Conservation (phyloP, 352 stramenopile species). For the Phytophthora uliginosa region DNA sequence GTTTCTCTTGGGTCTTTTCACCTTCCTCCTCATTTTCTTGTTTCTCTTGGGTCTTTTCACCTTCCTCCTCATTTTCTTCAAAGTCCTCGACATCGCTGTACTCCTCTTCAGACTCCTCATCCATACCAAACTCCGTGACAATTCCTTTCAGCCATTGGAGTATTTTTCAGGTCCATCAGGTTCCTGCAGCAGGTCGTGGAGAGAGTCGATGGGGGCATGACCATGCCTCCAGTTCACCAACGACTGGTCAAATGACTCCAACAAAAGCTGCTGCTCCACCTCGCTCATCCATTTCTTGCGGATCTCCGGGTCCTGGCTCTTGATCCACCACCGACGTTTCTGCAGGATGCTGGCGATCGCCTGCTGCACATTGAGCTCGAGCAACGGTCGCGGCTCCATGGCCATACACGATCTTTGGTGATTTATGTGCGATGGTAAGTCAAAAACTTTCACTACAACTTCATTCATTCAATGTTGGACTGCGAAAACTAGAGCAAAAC, state of each 20-base stretch:
- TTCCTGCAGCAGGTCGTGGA: conserved; percentile 17
- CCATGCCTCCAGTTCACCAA: conserved; percentile 23
- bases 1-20: conserved; percentile 2
- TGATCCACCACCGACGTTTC: conserved; percentile 56
- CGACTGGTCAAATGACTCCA: conserved; percentile 34
- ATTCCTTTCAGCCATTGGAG: conserved; percentile 23
- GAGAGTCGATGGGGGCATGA: conserved; percentile 8
- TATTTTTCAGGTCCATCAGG: not conserved
- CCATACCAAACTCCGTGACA: conserved; percentile 25
- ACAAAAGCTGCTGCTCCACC: conserved; percentile 37
- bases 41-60: conserved; percentile 3
- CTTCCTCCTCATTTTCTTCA: conserved; percentile 13
- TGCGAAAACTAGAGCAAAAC: too few species aligned
- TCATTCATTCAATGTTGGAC: too few species aligned
- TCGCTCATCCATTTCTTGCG: conserved; percentile 45
- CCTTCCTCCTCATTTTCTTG: conserved; percentile 13
- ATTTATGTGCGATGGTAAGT: not conserved
- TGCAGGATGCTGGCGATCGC: conserved; percentile 48
- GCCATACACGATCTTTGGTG: not conserved
- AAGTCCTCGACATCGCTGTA: conserved; percentile 20
- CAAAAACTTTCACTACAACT: not conserved
- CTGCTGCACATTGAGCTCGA: conserved; percentile 45
- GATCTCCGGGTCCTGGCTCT: conserved; percentile 41
- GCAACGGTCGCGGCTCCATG: conserved; percentile 35
- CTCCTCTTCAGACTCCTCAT: conserved; percentile 18